Evolutionary conservation across 106 monocot genomes (phyloP).

Genomic region (Allium sativum): DNA sequence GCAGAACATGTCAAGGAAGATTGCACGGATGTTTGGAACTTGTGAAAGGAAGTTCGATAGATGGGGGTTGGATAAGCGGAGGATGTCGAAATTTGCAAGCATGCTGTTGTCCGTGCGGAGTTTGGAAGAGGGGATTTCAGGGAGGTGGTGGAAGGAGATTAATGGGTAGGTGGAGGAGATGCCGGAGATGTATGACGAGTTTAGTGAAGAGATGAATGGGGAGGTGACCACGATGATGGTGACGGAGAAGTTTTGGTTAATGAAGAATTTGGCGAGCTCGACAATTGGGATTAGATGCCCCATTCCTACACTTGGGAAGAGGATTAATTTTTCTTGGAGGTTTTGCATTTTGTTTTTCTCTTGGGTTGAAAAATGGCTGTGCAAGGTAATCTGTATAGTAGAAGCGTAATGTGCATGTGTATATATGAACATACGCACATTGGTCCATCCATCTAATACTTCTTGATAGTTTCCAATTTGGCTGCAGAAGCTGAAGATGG

Average conservation of each 20-base stretch:
- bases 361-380: no score
- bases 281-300: constrained; percentile 25
- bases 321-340: constrained; percentile 5
- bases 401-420: no score
- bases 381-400: no score
- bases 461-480: no score
- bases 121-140: not conserved
- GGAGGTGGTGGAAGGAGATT: constrained; percentile 19
- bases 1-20: constrained; percentile 18
- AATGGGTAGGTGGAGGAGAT: constrained; percentile 8
- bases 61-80: constrained; percentile 11
- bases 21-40: not conserved
- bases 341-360: not conserved
- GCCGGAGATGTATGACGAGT: constrained; percentile 4
- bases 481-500: no score
- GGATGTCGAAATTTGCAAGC: constrained; percentile 8
- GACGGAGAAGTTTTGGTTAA: constrained; percentile 12
- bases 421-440: no score
- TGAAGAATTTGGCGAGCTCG: constrained; percentile 25
- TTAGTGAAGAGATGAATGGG: constrained; percentile 4
- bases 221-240: constrained; percentile 11
- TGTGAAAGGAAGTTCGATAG: not conserved
- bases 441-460: no score
- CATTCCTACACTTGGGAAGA: constrained; percentile 23
- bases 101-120: constrained; percentile 4